A percentile compares a stretch with the other conserved stretches of the same genome.
phyloP scores from a whole-genome alignment of 306 rosid species.

The Arachis hypogaea region DNA sequence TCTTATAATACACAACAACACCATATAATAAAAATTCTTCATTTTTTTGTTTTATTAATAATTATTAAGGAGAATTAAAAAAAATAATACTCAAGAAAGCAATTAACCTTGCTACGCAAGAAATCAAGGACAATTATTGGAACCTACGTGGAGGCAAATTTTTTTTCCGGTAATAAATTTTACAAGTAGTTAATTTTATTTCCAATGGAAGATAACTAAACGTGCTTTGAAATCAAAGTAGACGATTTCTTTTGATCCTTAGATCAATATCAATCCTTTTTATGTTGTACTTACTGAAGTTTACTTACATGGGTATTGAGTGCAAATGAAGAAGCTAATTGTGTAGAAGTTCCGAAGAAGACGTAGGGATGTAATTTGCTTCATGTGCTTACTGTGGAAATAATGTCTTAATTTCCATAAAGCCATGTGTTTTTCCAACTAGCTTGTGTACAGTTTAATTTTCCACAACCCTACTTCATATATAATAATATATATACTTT shows the following conservation, averaged over 20 bases:
- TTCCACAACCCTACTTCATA: conserved; percentile 31
- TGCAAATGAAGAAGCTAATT: conserved; percentile 41
- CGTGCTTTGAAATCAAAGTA: conserved; percentile 45
- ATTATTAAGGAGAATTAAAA: background rate
- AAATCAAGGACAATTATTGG: conserved; percentile 24
- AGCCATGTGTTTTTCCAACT: conserved; percentile 54
- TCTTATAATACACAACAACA: too few relatives aligned
- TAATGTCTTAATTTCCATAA: conserved; percentile 33
- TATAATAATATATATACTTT: background rate
- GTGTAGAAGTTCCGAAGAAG: conserved; percentile 13
- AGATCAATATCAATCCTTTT: conserved; percentile 17
- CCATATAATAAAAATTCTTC: too few relatives aligned
- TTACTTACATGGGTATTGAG: conserved; percentile 33
- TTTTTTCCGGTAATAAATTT: background rate
- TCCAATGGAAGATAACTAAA: conserved; percentile 4
- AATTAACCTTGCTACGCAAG: background rate
- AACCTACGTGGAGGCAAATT: conserved; percentile 28
- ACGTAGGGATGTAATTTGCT: conserved; percentile 31
- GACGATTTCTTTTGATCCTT: conserved; percentile 18
- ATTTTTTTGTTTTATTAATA: too few relatives aligned
- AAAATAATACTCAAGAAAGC: conserved; percentile 4
- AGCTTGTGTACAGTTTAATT: conserved; percentile 42
- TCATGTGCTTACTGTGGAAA: conserved; percentile 46
- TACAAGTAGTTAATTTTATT: conserved; percentile 8
- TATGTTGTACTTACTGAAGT: conserved; percentile 25